Percentiles rank a stretch among this genome's conserved stretches.
Conservation (phyloP, 2,329 filamentous ascomycete species). For the Didymella segeticola region DNA sequence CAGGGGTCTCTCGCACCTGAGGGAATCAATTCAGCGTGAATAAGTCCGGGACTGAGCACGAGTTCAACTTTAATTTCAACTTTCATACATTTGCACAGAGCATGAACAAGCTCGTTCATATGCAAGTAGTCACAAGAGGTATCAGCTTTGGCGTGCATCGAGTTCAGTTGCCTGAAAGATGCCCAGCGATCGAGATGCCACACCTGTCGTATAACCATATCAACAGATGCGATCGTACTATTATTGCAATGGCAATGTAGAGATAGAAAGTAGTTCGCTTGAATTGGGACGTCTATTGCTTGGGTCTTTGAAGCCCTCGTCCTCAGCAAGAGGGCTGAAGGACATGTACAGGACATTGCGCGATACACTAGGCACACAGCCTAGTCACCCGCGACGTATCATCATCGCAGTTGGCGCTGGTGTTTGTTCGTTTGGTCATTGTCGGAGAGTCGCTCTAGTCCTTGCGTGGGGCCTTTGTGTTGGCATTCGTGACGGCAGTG, state of each 20-base stretch:
- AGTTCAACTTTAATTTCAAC: not conserved
- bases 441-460: conserved; percentile 4
- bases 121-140: not conserved
- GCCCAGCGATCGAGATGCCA: not conserved
- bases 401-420: not conserved
- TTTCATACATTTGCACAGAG: not conserved
- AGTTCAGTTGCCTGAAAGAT: not conserved
- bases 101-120: not conserved
- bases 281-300: conserved; percentile 21
- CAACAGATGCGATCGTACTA: too few species aligned
- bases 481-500: conserved; percentile 82
- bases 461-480: conserved; percentile 68
- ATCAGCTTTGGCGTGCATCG: not conserved
- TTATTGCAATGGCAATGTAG: not conserved
- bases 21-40: not conserved
- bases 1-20: conserved; percentile 14
- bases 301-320: conserved; percentile 13
- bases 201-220: too few species aligned
- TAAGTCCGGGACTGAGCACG: not conserved
- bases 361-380: not conserved
- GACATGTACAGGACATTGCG: conserved; percentile 17
- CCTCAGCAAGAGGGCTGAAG: conserved; percentile 2
- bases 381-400: not conserved
- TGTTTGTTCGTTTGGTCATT: not conserved
- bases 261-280: conserved; percentile 1